phyloP scores from a whole-genome alignment of 805 yeast genomes.

The Brettanomyces nanus region DNA sequence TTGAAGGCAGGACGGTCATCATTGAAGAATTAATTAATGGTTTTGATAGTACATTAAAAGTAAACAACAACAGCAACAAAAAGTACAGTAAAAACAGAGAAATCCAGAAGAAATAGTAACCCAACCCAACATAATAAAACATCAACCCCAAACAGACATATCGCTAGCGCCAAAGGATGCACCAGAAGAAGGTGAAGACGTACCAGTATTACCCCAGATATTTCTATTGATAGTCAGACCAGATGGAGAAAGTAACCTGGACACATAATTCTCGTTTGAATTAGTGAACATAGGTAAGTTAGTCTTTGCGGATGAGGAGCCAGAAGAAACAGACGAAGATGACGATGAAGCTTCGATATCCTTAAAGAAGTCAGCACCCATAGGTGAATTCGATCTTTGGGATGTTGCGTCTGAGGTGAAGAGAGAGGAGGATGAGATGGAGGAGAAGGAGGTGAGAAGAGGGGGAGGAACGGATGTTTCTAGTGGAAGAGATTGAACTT shows the following conservation, averaged over 20 bases:
- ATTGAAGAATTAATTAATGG: constrained; percentile 50
- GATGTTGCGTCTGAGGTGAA: constrained; percentile 1
- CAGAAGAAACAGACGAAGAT: neutral
- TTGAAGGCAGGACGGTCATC: constrained; percentile 95
- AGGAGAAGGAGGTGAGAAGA: neutral
- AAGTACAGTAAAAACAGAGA: neutral
- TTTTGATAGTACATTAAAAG: neutral
- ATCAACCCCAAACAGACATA: constrained; percentile 11
- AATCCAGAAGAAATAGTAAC: too few species aligned
- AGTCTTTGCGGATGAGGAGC: neutral
- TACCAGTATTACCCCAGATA: neutral
- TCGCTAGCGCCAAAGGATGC: constrained; percentile 9
- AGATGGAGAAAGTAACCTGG: neutral
- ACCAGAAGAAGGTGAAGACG: neutral
- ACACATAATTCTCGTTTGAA: too few species aligned
- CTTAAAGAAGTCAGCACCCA: neutral
- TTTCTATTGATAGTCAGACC: too few species aligned
- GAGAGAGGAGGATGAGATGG: neutral
- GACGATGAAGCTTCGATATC: neutral
- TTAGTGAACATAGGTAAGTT: too few species aligned
- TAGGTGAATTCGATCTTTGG: neutral
- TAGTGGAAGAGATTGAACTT: constrained; percentile 3
- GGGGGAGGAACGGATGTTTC: neutral
- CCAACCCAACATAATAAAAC: too few species aligned
- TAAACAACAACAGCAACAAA: neutral